Conservation (phyloP, 2,329 filamentous ascomycete genomes). For the Cladosporium velox region DNA sequence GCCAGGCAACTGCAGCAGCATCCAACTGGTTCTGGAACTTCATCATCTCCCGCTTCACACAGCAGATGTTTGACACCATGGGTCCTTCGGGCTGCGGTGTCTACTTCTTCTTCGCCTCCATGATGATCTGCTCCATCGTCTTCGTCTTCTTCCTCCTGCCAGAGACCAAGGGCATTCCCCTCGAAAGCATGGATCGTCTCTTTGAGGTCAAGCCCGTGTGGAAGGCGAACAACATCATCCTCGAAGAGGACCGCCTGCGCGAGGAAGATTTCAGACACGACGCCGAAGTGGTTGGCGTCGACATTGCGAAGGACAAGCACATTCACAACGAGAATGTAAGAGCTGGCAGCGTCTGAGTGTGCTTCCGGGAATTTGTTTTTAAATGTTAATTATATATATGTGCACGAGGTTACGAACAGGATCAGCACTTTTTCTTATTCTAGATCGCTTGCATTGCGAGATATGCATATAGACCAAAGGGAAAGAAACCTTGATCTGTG, state of each 20-base stretch:
- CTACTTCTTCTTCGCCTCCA: slow-evolving; percentile 50
- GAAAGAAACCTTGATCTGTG: neutral
- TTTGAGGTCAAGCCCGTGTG: slow-evolving; percentile 47
- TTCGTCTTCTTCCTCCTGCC: slow-evolving; percentile 49
- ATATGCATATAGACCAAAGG: neutral
- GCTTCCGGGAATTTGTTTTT: neutral
- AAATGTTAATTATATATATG: neutral
- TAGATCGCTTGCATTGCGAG: neutral
- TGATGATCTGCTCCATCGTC: slow-evolving; percentile 48
- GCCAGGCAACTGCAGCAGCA: slow-evolving; percentile 69
- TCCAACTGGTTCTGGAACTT: slow-evolving; percentile 77
- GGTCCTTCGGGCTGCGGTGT: slow-evolving; percentile 42
- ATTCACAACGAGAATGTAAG: slow-evolving; percentile 32
- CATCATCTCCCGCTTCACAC: slow-evolving; percentile 67
- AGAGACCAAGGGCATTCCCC: slow-evolving; percentile 48
- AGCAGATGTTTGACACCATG: slow-evolving; percentile 59
- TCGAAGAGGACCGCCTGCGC: slow-evolving; percentile 40
- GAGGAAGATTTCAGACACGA: slow-evolving; percentile 48
- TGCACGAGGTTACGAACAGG: neutral
- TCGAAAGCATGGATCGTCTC: slow-evolving; percentile 51
- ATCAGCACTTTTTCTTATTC: neutral
- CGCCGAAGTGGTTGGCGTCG: slow-evolving; percentile 40
- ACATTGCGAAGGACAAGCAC: slow-evolving; percentile 41
- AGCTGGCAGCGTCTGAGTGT: slow-evolving; percentile 4
- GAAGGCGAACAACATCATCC: slow-evolving; percentile 44